Evolutionary conservation across 352 stramenopile species (phyloP), one percentile per base, ranked within the genome.

Genomic region (Hyaloperonospora arabidopsidis): DNA sequence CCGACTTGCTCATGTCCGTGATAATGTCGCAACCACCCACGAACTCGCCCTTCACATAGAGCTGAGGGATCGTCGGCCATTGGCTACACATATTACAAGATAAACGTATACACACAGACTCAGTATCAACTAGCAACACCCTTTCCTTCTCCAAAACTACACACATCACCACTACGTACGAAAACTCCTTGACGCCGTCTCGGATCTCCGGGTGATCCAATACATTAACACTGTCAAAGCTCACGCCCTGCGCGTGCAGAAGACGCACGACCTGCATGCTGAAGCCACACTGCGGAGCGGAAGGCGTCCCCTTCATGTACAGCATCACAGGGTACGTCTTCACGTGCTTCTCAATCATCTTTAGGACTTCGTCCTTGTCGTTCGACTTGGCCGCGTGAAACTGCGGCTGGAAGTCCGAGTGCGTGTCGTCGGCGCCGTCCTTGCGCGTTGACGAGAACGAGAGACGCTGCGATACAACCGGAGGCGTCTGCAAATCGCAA

Each of bases 271-370:
- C 93, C 64, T 97, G 87, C 65, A 95, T 93, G 43, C 85, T 97
- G 70, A 99, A 99, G 53, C 97, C 97, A 70, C 97, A 99, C 79
- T 97, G 88, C 35, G 97, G 97, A 61, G 90, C 80, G 57, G 78
- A 79, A 32, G 97, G 96, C 56, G 95, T 99, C 51, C 97, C 97
- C 75, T 99, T 99, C 97, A 99, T 99, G 84, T 99, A 99, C 0
- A 99, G 80, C 94, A 99, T 98, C 28, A 98, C 70, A 5, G 74
- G 86, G 75, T 98, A 87, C 57, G 74, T 84, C 61, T 93, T 89
- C 29, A 96, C 83, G 62, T 93, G 83, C 64, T 70, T 92, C 41
- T 93, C 76, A 62, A 96, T 95, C 76, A 94, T 90, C 59, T 89
- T 89, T 57, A 92, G 64, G 59, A 95, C 86, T 58, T 93, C 84